phyloP scores from a whole-genome alignment of 1,139 yeast species.

The Blastobotrys illinoisensis region DNA sequence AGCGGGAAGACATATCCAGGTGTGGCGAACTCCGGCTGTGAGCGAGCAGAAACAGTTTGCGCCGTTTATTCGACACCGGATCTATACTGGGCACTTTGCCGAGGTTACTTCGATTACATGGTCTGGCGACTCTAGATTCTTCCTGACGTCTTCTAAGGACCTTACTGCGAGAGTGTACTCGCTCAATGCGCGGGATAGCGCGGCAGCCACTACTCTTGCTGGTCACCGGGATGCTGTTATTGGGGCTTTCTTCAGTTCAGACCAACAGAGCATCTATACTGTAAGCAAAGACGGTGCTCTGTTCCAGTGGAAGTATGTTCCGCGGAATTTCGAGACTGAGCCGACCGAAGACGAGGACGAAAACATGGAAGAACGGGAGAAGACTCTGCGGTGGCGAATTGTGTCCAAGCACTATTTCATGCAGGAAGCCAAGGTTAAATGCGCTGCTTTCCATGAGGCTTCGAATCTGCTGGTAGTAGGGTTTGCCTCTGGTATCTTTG shows the following conservation, averaged over 20 bases:
- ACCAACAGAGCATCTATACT: constrained; percentile 86
- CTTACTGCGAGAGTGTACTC: constrained; percentile 87
- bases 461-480: constrained; percentile 82
- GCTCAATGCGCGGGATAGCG: constrained; percentile 63
- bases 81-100: constrained; percentile 88
- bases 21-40: constrained; percentile 87
- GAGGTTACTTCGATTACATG: constrained; percentile 76
- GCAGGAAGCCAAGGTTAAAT: constrained; percentile 67
- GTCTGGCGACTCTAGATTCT: constrained; percentile 87
- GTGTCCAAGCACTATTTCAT: constrained; percentile 65
- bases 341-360: constrained; percentile 33
- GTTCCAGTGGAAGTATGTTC: constrained; percentile 82
- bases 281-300: constrained; percentile 93
- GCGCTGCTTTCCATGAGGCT: constrained; percentile 76
- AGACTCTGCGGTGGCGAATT: constrained; percentile 64
- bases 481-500: constrained; percentile 82
- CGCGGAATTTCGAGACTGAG: constrained; percentile 43
- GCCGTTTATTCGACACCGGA: constrained; percentile 86
- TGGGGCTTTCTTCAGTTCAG: constrained; percentile 75
- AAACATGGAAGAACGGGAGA: constrained; percentile 13
- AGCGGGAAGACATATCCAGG: constrained; percentile 73
- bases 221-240: constrained; percentile 91
- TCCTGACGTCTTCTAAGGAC: constrained; percentile 83
- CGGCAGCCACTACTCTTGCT: constrained; percentile 78
- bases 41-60: constrained; percentile 75